phyloP scores from a whole-genome alignment of 345 rosid species.

The Syzygium aqueum region DNA sequence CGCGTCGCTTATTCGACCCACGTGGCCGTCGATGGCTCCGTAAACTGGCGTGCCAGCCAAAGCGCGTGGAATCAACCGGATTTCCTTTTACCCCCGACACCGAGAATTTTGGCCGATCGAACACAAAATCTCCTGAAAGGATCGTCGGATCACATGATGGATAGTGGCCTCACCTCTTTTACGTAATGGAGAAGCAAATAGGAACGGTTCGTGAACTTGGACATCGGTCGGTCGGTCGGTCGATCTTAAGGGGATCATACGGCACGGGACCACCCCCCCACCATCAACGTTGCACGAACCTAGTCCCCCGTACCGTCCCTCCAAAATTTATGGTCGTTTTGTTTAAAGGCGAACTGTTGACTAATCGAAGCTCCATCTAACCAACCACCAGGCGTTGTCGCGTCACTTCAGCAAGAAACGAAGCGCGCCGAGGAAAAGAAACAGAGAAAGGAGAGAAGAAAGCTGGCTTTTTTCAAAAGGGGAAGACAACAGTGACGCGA shows the following conservation, averaged over 20 bases:
- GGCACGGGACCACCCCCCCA: neutral
- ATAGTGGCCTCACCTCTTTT: neutral
- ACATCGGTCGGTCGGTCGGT: neutral
- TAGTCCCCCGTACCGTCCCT: neutral
- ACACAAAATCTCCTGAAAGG: rapidly evolving
- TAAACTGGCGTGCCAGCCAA: neutral
- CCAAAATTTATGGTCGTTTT: neutral
- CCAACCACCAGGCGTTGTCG: neutral
- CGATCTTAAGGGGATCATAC: neutral
- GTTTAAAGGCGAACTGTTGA: neutral
- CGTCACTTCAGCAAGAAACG: neutral
- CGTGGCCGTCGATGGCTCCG: neutral
- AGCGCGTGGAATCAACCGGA: neutral
- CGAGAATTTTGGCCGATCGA: neutral
- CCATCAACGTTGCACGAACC: neutral
- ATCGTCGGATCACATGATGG: neutral
- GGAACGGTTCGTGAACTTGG: neutral
- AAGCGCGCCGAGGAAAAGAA: neutral
- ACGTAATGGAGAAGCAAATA: neutral
- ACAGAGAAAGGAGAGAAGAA: neutral
- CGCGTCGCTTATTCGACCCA: neutral
- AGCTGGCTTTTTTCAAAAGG: neutral
- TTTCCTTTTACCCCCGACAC: neutral
- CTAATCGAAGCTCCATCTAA: neutral
- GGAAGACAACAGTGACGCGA: neutral